Evolutionary conservation across 768 basidiomycete species (phyloP), one percentile per base, ranked within the genome.

Genomic region (Podaxis sp.): DNA sequence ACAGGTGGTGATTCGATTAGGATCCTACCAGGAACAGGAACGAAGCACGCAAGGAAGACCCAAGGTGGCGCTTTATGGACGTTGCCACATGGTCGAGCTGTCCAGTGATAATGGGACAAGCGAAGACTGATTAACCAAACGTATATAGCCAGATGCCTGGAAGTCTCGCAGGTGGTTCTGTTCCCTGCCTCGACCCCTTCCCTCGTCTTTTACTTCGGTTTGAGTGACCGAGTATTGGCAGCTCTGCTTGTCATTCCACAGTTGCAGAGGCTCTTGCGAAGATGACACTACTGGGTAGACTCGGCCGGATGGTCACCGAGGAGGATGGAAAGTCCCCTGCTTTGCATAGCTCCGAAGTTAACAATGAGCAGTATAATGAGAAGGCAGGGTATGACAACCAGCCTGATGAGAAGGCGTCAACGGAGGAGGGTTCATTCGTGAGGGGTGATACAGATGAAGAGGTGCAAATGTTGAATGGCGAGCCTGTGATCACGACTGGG

Each of bases 401-500:
- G n/a, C 48, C 54, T n/a, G 63, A 64, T 18, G 60, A 64, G 46
- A 54, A 63, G 35, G 62, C 56, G 16, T 61, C 59, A 7, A 13
- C 36, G 9, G 53, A 52, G 23, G 52, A 58, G 4, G 56, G 35
- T 27, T 52, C 54, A 10, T 58, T 57, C 38, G n/a, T 61, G 25
- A 57, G 53, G 25, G 59, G 60, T 4, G 10, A 23, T 44, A 68
- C 64, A 7, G 67, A 73, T 27, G 70, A 75, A 14, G 69, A 70
- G 47, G 73, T 72, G 1, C 59, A 70, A 47, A 71, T 65, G 37
- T 64, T 69, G 50, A 74, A 77, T 23, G 76, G 76, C 28, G 77
- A 79, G 67, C 76, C 76, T 1, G 71, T 79, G n/a, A 72, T 79
- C 53, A 75, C 70, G 3, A 75, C 70, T 50, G 83, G 83, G 36